phyloP scores from a whole-genome alignment of 768 basidiomycete genomes.

The Dioszegia crocea region DNA sequence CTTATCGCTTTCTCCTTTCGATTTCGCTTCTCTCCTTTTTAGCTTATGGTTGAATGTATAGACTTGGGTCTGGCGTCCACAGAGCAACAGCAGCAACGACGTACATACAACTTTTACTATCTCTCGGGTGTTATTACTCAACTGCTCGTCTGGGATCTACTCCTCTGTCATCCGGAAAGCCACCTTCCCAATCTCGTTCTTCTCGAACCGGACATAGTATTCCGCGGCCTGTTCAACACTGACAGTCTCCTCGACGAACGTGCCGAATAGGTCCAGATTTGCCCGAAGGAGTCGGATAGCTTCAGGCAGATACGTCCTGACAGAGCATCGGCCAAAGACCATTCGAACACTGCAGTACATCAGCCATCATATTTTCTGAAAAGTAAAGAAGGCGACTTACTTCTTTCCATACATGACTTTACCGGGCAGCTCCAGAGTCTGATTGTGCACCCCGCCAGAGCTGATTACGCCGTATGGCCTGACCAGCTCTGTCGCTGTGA shows the following conservation, averaged over 20 bases:
- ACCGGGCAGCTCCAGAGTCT: constrained; percentile 28
- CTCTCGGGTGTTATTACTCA: too few species aligned
- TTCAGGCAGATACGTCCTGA: constrained; percentile 22
- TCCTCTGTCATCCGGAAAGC: constrained; percentile 27
- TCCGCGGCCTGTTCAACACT: constrained; percentile 30
- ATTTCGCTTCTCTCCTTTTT: not conserved
- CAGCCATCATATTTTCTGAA: not conserved
- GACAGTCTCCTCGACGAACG: constrained; percentile 33
- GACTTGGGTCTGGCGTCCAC: too few species aligned
- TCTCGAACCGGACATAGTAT: constrained; percentile 44
- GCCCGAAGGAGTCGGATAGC: constrained; percentile 25
- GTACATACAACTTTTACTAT: too few species aligned
- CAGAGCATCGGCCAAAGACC: constrained; percentile 42
- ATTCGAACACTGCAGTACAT: constrained; percentile 21
- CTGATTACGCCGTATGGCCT: constrained; percentile 47
- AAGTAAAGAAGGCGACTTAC: constrained; percentile 18
- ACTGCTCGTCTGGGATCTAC: too few species aligned
- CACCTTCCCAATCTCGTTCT: constrained; percentile 45
- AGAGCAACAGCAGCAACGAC: too few species aligned
- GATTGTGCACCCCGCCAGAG: constrained; percentile 41
- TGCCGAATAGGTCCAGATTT: constrained; percentile 30
- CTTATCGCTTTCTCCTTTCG: not conserved
- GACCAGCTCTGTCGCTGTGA: constrained; percentile 43
- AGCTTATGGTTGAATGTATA: too few species aligned
- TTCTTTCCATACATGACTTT: constrained; percentile 40